phyloP scores from a whole-genome alignment of 768 basidiomycete species.

The Russula emetica region DNA sequence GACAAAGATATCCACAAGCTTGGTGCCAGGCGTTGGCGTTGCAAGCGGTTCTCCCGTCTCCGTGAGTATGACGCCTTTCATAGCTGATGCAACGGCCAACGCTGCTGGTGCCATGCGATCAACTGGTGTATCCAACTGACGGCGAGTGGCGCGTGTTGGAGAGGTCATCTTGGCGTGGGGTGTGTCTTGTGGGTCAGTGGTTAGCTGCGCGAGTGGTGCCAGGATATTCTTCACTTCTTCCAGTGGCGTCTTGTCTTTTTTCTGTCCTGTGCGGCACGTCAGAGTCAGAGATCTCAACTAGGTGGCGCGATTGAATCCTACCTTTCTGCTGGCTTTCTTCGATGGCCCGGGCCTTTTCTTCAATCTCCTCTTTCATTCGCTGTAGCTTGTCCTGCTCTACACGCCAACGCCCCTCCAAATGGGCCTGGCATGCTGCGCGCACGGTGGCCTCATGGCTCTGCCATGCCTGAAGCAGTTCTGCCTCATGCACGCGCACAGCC shows the following conservation, averaged over 20 bases:
- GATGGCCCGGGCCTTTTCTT: conserved; percentile 44
- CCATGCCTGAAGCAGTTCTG: conserved; percentile 61
- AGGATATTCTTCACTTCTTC: conserved; percentile 75
- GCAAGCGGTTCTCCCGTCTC: conserved; percentile 68
- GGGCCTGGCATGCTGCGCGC: conserved; percentile 46
- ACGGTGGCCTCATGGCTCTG: conserved; percentile 47
- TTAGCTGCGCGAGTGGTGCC: conserved; percentile 44
- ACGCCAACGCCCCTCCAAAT: conserved; percentile 36
- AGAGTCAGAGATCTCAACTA: neutral
- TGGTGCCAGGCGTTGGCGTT: conserved; percentile 61
- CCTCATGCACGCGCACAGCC: conserved; percentile 60
- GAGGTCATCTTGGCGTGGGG: conserved; percentile 30
- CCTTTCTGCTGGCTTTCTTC: conserved; percentile 39
- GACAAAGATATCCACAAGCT: conserved; percentile 62
- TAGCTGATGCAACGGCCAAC: conserved; percentile 36
- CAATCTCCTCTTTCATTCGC: conserved; percentile 45
- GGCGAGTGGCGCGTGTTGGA: conserved; percentile 16
- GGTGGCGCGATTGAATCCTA: conserved; percentile 25
- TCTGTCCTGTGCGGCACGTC: conserved; percentile 34
- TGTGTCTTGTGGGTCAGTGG: conserved; percentile 30
- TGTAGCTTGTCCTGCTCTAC: conserved; percentile 49
- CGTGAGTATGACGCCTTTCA: conserved; percentile 68
- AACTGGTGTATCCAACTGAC: conserved; percentile 52
- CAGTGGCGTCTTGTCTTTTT: conserved; percentile 55
- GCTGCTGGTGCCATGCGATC: conserved; percentile 35